Evolutionary conservation across 768 basidiomycete species (phyloP).

Genomic region (Pilatotrama ljubarskyi): DNA sequence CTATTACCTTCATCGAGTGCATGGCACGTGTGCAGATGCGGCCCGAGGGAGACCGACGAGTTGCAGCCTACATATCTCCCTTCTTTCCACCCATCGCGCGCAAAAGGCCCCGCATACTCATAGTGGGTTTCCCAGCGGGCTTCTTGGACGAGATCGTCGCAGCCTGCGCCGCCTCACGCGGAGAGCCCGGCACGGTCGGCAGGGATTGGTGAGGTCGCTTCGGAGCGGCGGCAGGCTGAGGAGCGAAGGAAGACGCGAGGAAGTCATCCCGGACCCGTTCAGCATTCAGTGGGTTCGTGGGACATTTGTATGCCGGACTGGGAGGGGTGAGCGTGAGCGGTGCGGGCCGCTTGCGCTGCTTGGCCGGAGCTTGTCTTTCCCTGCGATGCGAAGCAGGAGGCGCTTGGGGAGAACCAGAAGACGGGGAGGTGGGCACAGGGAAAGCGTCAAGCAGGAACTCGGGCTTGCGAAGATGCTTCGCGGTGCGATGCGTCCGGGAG

Average conservation of each 20-base stretch:
- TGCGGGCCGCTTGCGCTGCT: conserved; percentile 42
- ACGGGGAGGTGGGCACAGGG: conserved; percentile 26
- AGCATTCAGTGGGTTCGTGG: conserved; percentile 38
- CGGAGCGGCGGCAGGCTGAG: conserved; percentile 21
- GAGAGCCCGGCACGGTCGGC: background rate
- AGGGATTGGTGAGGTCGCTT: background rate
- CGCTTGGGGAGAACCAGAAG: conserved; percentile 23
- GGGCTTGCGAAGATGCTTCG: conserved; percentile 41
- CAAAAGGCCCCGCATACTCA: conserved; percentile 35
- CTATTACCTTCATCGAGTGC: background rate
- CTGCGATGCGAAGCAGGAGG: conserved; percentile 2
- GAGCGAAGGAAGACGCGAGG: conserved; percentile 46
- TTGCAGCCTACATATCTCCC: conserved; percentile 12
- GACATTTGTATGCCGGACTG: conserved; percentile 33
- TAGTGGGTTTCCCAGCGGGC: conserved; percentile 26
- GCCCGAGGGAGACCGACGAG: background rate
- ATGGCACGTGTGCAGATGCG: background rate
- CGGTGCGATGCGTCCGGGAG: conserved; percentile 35
- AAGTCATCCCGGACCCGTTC: conserved; percentile 42
- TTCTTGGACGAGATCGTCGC: conserved; percentile 24
- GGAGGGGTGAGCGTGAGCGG: conserved; percentile 42
- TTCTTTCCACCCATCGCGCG: conserved; percentile 32
- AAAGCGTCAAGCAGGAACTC: conserved; percentile 36
- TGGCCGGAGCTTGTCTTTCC: conserved; percentile 25
- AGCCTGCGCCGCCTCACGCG: conserved; percentile 15